Evolutionary conservation across 257 asterid species (phyloP).

Genomic region (Ballota nigra): DNA sequence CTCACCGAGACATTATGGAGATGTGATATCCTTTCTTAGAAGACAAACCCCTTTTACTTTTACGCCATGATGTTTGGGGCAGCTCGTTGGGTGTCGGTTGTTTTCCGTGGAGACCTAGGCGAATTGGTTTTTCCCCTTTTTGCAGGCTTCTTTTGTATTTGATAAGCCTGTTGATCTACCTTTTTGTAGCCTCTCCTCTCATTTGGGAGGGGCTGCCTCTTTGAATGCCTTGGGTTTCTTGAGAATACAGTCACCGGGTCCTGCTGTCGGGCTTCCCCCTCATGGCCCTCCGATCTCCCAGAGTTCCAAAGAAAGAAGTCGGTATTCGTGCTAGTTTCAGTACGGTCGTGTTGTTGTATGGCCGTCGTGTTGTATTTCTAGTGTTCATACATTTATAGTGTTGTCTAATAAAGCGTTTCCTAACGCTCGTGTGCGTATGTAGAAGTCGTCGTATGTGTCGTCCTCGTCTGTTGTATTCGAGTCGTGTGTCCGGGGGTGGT

Average conservation of each 20-base stretch:
- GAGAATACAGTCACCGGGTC: slow-evolving; percentile 35
- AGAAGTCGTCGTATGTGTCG: neutral
- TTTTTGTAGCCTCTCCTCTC: slow-evolving; percentile 32
- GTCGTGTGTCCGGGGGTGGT: slow-evolving; percentile 10
- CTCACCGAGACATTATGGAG: slow-evolving; percentile 74
- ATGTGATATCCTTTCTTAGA: slow-evolving; percentile 79
- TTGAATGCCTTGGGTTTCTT: slow-evolving; percentile 42
- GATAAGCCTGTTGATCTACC: slow-evolving; percentile 44
- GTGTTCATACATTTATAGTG: neutral
- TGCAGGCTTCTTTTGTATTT: slow-evolving; percentile 48
- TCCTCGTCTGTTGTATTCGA: neutral
- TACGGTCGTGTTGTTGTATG: too few relatives aligned
- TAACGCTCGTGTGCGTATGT: slow-evolving; percentile 2
- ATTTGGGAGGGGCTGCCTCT: slow-evolving; percentile 34
- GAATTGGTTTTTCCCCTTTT: slow-evolving; percentile 32
- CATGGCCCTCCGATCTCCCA: slow-evolving; percentile 18
- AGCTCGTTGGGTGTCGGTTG: slow-evolving; percentile 47
- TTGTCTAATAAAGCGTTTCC: slow-evolving; percentile 23
- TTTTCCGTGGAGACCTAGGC: slow-evolving; percentile 48
- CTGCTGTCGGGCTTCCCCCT: slow-evolving; percentile 19
- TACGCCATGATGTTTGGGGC: slow-evolving; percentile 15
- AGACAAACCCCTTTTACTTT: neutral
- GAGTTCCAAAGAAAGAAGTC: neutral
- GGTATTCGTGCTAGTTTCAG: neutral
- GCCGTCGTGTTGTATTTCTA: neutral